Evolutionary conservation across 1,284 basidiomycete genomes (phyloP).

Genomic region (Cutaneotrichosporon spelunceum): DNA sequence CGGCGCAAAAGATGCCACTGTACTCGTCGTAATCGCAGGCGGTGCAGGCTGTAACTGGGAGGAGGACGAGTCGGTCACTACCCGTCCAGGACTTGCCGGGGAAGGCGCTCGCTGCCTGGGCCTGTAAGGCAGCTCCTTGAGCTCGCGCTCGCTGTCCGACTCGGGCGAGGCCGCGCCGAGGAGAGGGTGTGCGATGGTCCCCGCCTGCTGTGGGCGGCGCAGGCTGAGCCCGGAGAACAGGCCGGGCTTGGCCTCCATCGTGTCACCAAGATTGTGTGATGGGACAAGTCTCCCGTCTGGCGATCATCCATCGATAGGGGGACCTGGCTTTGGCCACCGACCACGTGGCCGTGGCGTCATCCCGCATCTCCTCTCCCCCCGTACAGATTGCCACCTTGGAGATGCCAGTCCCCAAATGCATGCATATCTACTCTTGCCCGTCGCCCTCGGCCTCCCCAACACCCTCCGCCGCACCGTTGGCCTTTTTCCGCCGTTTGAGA

Average conservation of each 20-base stretch:
- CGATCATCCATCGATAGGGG: not conserved
- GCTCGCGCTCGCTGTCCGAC: constrained; percentile 5
- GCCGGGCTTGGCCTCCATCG: constrained; percentile 25
- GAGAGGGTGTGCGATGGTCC: constrained; percentile 43
- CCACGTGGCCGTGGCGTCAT: constrained; percentile 6
- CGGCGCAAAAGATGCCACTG: constrained; percentile 10
- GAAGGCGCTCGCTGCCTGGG: constrained; percentile 14
- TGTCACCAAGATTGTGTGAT: constrained; percentile 1
- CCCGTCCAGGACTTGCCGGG: not conserved
- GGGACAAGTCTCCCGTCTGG: not conserved
- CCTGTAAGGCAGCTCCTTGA: constrained; percentile 18
- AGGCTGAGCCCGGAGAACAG: constrained; percentile 42
- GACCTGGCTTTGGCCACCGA: constrained; percentile 2
- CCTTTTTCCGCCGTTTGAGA: constrained; percentile 27
- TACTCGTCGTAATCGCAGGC: constrained; percentile 13
- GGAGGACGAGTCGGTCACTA: not conserved
- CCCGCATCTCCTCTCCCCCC: not conserved
- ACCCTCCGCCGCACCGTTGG: constrained; percentile 10
- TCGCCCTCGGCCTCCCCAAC: not conserved
- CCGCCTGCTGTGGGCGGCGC: constrained; percentile 26
- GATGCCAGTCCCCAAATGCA: not conserved
- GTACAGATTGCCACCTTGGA: not conserved
- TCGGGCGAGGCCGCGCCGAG: constrained; percentile 30
- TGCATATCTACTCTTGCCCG: not conserved
- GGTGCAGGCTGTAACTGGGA: not conserved